Conservation (phyloP, 495 filamentous ascomycete species). For the Neurospora sp. region DNA sequence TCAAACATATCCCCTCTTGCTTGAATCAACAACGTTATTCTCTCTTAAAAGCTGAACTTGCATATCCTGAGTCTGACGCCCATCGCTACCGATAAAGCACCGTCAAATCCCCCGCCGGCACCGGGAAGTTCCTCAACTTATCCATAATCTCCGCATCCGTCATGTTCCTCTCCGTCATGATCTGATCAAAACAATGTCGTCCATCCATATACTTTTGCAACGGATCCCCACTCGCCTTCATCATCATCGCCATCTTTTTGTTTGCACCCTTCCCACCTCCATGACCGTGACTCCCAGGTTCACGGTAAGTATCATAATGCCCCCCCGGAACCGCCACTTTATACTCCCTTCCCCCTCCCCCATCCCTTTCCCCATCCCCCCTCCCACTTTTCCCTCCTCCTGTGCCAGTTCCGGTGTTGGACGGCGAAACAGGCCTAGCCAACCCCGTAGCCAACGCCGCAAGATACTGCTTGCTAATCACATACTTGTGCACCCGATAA, state of each 20-base stretch:
- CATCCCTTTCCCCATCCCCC: too few species aligned
- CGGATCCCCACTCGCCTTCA: slow-evolving; percentile 22
- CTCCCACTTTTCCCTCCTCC: too few species aligned
- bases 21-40: background rate
- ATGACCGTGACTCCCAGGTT: background rate
- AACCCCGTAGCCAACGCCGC: slow-evolving; percentile 31
- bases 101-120: slow-evolving; percentile 36
- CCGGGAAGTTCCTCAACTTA: slow-evolving; percentile 32
- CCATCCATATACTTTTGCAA: slow-evolving; percentile 69
- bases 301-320: background rate
- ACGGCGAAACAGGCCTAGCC: slow-evolving; percentile 11
- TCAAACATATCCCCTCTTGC: background rate
- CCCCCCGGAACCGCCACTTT: background rate
- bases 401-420: background rate
- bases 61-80: background rate
- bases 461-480: slow-evolving; percentile 46
- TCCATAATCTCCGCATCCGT: slow-evolving; percentile 49
- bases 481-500: slow-evolving; percentile 91
- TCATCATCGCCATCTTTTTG: background rate
- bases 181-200: slow-evolving; percentile 78
- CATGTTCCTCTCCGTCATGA: slow-evolving; percentile 65
- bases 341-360: background rate
- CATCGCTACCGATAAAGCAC: slow-evolving; percentile 34
- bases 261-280: background rate
- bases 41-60: background rate